Conservation (phyloP, 306 rosid species). For the Sicyos baderoa region DNA sequence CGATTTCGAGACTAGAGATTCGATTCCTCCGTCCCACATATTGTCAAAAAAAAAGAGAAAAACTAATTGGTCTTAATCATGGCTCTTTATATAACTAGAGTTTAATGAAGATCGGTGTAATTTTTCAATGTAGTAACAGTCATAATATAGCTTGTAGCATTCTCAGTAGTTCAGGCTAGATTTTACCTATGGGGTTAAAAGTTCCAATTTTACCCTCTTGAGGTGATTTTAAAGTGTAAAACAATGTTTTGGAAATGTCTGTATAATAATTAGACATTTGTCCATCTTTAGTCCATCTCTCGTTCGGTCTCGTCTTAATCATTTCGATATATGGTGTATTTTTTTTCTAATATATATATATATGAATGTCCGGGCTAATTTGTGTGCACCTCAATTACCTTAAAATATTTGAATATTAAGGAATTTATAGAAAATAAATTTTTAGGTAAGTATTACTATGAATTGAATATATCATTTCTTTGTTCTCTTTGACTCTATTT, state of each 20-base stretch:
- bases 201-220: background rate
- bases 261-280: background rate
- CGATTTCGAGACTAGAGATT: too few species aligned
- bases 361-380: too few species aligned
- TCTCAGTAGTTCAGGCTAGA: too few species aligned
- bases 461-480: too few species aligned
- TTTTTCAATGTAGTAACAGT: background rate
- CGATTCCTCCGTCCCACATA: too few species aligned
- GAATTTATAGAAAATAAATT: too few species aligned
- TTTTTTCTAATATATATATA: too few species aligned
- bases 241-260: background rate
- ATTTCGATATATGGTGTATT: background rate
- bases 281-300: background rate
- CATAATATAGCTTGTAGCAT: background rate
- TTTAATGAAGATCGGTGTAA: background rate
- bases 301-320: background rate
- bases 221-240: background rate
- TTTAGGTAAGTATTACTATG: too few species aligned
- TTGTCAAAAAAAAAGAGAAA: too few species aligned
- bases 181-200: background rate
- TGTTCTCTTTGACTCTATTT: too few species aligned
- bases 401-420: too few species aligned
- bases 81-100: background rate
- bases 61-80: slow-evolving; percentile 7
- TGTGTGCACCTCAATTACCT: too few species aligned